Conservation (phyloP, 2,329 filamentous ascomycete species). For the Fusarium sp. region DNA sequence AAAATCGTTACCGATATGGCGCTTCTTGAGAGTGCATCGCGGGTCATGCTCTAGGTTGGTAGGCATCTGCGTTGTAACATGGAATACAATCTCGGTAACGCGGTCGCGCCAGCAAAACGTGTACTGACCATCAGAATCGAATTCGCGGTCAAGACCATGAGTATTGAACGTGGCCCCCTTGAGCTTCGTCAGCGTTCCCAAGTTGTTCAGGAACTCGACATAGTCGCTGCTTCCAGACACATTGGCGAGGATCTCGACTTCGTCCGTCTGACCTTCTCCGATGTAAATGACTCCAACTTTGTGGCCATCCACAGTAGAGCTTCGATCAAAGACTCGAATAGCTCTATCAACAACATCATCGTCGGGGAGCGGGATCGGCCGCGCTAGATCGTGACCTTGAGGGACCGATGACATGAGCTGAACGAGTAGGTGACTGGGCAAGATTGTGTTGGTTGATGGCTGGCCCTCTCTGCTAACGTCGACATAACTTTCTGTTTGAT, state of each 20-base stretch:
- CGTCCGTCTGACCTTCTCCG: conserved; percentile 81
- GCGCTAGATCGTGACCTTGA: conserved; percentile 64
- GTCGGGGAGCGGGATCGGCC: conserved; percentile 77
- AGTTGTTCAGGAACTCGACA: conserved; percentile 78
- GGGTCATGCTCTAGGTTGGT: conserved; percentile 80
- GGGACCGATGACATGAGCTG: conserved; percentile 71
- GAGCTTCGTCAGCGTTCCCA: conserved; percentile 82
- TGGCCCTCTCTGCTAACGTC: conserved; percentile 61
- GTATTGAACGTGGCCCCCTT: conserved; percentile 89
- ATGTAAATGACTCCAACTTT: conserved; percentile 96
- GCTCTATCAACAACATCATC: conserved; percentile 75
- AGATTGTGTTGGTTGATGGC: conserved; percentile 64
- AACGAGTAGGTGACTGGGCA: conserved; percentile 77
- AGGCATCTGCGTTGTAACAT: conserved; percentile 97
- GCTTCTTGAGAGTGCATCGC: conserved; percentile 83
- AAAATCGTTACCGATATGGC: conserved; percentile 95
- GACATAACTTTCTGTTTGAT: conserved; percentile 59
- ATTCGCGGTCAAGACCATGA: conserved; percentile 82
- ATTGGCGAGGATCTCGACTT: conserved; percentile 86
- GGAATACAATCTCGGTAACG: conserved; percentile 94
- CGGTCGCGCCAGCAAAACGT: conserved; percentile 95
- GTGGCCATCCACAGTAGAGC: conserved; percentile 89
- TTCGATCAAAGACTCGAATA: conserved; percentile 83
- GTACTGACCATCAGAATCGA: conserved; percentile 82
- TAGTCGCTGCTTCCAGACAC: conserved; percentile 87